Evolutionary conservation across 169 alveolate genomes (phyloP), one percentile per base, ranked within the genome.

Genomic region (Plasmodium falciparum): DNA sequence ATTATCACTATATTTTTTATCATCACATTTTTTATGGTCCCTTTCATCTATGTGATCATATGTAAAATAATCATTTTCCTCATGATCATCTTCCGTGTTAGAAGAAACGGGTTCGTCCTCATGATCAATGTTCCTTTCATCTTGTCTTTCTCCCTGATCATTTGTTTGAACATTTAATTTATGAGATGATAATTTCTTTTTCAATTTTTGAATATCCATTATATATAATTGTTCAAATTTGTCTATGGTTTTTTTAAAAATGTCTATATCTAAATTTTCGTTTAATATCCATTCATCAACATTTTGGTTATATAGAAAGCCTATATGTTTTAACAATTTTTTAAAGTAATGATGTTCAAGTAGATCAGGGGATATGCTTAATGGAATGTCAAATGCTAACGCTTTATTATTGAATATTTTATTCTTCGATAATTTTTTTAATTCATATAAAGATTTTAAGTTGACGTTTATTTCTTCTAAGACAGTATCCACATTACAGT

Each of bases 341-440:
- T 66, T 80, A 62, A 80, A 80, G 45, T 71, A 67, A 26, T 2
- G 74, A 50, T 80, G 90, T 47, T 80, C 90, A 43, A 80, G 47
- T 7, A 80, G 22, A 59, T 80, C 90, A 20, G 83, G 56, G 3
- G 90, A 80, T 13, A 80, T 80, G 29, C 90, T 80, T 45, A 80
- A 61, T 0, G 90, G 90, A 20, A 80, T 80, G 43, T 80, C 90
- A 80, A 80, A 80, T 13, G 58, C 65, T 13, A 67, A 73, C 4
- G 74, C 90, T 45, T 56, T 66, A 47, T 67, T 39, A 20, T 49
- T 9, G 52, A 80, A 43, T 47, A 43, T 52, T 43, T 80, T 80
- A 80, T 49, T 52, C 47, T 80, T 80, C 0, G 90, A 67, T 22
- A 80, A 2, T 26, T 80, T 80, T 29, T 80, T 80, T 45, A 80